Base-by-base conservation (phyloP, 2,329 filamentous ascomycete species). In the Chaetomium sp. region DNA sequence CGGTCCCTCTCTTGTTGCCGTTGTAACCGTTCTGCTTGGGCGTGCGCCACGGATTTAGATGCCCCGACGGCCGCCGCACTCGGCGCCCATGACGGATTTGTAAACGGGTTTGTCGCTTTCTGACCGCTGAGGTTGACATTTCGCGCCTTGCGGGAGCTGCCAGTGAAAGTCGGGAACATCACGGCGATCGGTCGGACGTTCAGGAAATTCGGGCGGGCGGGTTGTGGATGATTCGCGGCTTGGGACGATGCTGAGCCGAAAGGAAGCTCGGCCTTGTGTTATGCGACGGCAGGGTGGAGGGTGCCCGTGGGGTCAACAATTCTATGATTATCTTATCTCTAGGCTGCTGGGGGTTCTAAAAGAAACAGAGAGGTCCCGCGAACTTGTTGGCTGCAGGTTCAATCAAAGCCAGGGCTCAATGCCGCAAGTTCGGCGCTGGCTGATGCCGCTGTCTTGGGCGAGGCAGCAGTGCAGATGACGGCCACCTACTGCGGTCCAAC, bases 91-190 rank as follows among this genome's bases (percentile, higher is more conserved):
- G 78, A 75, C 36, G 79, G 78, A 62, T 81, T 81, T 58, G 80
- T 85, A 70, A 94, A 95, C 3, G 91, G 89, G 67, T 96, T 95
- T 50, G 78, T 77, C 62, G 82, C 83, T 44, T 66, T 68, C 64
- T 91, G 87, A 60, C 91, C 94, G 62, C 90, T 94, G 59, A 99
- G 85, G 72, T 97, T 96, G 69, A 97, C 90, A 70, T 96, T 91
- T 62, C 94, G 86, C 59, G 87, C 86, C 63, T 89, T 88, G 67
- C 89, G 86, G 65, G 90, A 89, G 72, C 76, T 89, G 64, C 94
- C 94, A 32, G 89, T 94, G 74, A 99, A 99, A 53, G 88, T 91
- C 59, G 88, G 86, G 74, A 94, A 95, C 92, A 96, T 96, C 68
- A 11, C 48, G 64, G 9, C 12, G 11, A 36, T 42, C 45, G 41